Evolutionary conservation across 345 rosid species (phyloP).

Genomic region (Gossypium herbaceum): DNA sequence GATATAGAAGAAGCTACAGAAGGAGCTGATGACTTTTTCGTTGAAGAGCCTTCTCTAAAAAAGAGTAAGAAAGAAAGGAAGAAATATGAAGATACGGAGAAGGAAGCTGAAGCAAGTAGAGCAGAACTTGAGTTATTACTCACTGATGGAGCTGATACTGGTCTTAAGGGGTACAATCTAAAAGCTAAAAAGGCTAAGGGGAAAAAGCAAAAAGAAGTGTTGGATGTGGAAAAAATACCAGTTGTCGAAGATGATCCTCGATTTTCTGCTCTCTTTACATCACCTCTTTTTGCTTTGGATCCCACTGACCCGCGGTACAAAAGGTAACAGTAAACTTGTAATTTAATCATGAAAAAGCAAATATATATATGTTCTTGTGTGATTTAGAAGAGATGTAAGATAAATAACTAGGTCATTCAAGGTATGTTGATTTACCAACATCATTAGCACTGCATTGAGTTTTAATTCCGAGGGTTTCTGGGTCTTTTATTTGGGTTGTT

Average conservation of each 20-base stretch:
- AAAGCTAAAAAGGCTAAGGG: slow-evolving; percentile 58
- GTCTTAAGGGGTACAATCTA: slow-evolving; percentile 73
- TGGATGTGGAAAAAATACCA: slow-evolving; percentile 68
- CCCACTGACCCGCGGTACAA: slow-evolving; percentile 96
- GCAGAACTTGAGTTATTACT: slow-evolving; percentile 88
- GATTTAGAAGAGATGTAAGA: not conserved
- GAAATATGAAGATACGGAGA: slow-evolving; percentile 31
- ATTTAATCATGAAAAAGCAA: not conserved
- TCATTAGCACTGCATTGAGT: not conserved
- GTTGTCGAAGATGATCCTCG: slow-evolving; percentile 56
- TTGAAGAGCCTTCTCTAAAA: slow-evolving; percentile 50
- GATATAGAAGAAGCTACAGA: slow-evolving; percentile 38
- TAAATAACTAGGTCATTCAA: not conserved
- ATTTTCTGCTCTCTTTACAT: slow-evolving; percentile 53
- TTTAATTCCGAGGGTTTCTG: not conserved
- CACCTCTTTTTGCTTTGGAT: slow-evolving; percentile 72
- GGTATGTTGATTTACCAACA: not conserved
- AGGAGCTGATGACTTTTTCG: slow-evolving; percentile 64
- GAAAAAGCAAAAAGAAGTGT: slow-evolving; percentile 45
- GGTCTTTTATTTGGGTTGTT: not conserved
- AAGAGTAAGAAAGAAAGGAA: slow-evolving; percentile 37
- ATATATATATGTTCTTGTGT: not conserved
- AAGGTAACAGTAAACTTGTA: slow-evolving; percentile 59
- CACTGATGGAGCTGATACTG: slow-evolving; percentile 59
- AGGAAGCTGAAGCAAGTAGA: slow-evolving; percentile 49